phyloP scores from a whole-genome alignment of 192 early-diverging fungal genomes.

The Coemansia sp. region DNA sequence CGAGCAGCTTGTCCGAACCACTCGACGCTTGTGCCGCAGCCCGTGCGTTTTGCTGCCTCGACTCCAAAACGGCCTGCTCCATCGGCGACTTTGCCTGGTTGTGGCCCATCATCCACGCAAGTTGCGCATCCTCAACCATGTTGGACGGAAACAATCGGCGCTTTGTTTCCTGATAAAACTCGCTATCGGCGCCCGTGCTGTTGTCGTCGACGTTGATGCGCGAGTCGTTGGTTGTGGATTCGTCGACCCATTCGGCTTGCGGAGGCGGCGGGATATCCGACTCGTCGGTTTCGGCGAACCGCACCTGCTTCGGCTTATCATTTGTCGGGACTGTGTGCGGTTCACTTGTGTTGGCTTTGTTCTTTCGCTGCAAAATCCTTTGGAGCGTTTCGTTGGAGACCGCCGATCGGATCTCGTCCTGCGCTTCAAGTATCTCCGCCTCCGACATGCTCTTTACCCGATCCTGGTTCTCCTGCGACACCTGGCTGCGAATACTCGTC shows the following conservation, averaged over 20 bases:
- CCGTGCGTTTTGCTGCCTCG: constrained; percentile 9
- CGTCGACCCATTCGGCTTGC: constrained; percentile 44
- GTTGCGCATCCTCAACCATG: constrained; percentile 54
- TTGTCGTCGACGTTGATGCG: constrained; percentile 36
- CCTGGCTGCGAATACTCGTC: constrained; percentile 20
- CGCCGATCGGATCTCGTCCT: constrained; percentile 62
- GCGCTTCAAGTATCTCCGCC: constrained; percentile 68
- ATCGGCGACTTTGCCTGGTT: constrained; percentile 50
- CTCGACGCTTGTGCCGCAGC: constrained; percentile 1
- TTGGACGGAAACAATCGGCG: constrained; percentile 41
- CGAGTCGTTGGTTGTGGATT: neutral
- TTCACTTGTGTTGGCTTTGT: neutral
- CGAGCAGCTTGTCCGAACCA: constrained; percentile 7
- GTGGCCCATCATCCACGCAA: constrained; percentile 51
- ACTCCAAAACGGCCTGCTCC: constrained; percentile 20
- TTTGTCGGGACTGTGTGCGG: neutral
- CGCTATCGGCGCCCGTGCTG: constrained; percentile 26
- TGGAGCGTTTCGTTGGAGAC: constrained; percentile 66
- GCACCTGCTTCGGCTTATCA: constrained; percentile 17
- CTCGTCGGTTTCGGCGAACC: constrained; percentile 19
- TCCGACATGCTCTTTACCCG: constrained; percentile 72
- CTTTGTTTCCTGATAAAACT: constrained; percentile 40
- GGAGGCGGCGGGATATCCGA: constrained; percentile 16
- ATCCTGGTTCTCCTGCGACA: constrained; percentile 53
- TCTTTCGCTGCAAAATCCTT: constrained; percentile 56